Evolutionary conservation across 495 filamentous ascomycete species (phyloP).

Genomic region (Astrocystis sublimbata): DNA sequence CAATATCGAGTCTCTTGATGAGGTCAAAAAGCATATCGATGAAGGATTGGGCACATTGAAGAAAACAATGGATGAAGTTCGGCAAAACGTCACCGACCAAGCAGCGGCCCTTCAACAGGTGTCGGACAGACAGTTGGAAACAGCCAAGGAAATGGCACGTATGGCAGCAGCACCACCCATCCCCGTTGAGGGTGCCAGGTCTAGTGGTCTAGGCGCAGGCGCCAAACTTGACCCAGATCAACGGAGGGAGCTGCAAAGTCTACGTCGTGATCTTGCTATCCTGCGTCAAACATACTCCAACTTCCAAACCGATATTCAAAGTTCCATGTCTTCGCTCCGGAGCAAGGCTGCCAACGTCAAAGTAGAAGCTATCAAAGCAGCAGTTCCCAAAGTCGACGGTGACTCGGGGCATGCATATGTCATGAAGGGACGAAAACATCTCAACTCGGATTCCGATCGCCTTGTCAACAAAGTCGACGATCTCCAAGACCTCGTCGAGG

Average conservation of each 20-base stretch:
- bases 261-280: slow-evolving; percentile 89
- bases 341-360: slow-evolving; percentile 81
- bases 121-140: slow-evolving; percentile 88
- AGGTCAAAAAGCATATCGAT: slow-evolving; percentile 95
- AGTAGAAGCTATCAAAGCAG: slow-evolving; percentile 64
- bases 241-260: slow-evolving; percentile 71
- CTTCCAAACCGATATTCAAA: slow-evolving; percentile 83
- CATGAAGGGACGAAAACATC: slow-evolving; percentile 76
- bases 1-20: slow-evolving; percentile 92
- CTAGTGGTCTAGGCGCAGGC: slow-evolving; percentile 25
- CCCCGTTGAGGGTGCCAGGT: slow-evolving; percentile 41
- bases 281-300: slow-evolving; percentile 90
- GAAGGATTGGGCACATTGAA: slow-evolving; percentile 83
- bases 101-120: slow-evolving; percentile 76
- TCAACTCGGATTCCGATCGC: slow-evolving; percentile 80
- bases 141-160: slow-evolving; percentile 85
- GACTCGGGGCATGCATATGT: slow-evolving; percentile 82
- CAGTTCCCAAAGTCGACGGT: slow-evolving; percentile 63
- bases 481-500: slow-evolving; percentile 92
- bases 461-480: slow-evolving; percentile 92
- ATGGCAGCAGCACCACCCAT: slow-evolving; percentile 67
- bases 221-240: slow-evolving; percentile 52
- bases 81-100: slow-evolving; percentile 77
- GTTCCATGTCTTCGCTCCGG: slow-evolving; percentile 80
- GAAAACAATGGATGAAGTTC: slow-evolving; percentile 77